Conservation (phyloP, 768 basidiomycete genomes). For the Tulasnella calospora region DNA sequence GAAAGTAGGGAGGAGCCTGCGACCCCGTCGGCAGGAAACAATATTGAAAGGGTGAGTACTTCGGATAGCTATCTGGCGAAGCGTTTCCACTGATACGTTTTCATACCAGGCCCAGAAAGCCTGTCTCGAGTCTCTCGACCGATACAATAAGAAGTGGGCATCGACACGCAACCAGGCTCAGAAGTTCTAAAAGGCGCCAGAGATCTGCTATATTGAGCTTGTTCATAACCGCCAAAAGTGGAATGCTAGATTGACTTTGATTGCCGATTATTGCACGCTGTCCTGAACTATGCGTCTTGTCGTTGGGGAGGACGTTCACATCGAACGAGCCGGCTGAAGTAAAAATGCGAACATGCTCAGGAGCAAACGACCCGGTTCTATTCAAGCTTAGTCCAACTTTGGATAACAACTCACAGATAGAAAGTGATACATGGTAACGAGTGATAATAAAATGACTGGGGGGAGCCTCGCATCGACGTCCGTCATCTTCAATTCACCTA, state of each 20-base stretch:
- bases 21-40: background rate
- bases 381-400: too few relatives aligned
- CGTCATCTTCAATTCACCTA: too few relatives aligned
- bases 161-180: background rate
- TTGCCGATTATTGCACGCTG: too few relatives aligned
- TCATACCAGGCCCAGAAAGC: background rate
- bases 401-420: too few relatives aligned
- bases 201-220: background rate
- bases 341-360: too few relatives aligned
- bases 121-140: background rate
- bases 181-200: background rate
- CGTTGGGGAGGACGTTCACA: background rate
- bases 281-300: background rate
- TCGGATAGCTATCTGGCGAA: background rate
- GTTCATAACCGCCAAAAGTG: too few relatives aligned
- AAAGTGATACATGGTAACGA: too few relatives aligned
- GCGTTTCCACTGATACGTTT: background rate
- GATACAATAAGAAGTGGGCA: background rate
- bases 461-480: too few relatives aligned
- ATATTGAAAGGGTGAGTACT: constrained; percentile 1
- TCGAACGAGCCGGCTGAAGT: too few relatives aligned
- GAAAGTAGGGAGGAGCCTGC: background rate
- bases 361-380: too few relatives aligned
- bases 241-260: too few relatives aligned
- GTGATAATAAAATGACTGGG: too few relatives aligned